Percentiles rank a stretch among this genome's conserved stretches.
phyloP scores from a whole-genome alignment of 2,329 filamentous ascomycete species.

The Xylariaceae sp. region DNA sequence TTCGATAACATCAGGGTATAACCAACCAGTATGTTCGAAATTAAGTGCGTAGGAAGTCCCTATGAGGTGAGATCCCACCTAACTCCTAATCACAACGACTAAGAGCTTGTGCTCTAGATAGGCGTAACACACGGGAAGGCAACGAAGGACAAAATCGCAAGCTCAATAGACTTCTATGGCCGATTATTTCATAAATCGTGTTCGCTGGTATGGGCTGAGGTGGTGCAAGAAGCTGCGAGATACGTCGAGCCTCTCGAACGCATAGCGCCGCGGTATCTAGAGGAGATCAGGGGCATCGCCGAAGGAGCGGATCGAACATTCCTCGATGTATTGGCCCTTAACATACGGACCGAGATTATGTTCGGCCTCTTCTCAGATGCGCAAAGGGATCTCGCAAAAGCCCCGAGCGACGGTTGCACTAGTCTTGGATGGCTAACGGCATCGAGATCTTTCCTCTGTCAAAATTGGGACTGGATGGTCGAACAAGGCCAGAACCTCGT shows the following conservation, averaged over 20 bases:
- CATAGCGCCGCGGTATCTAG: conserved; percentile 44
- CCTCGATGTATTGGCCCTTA: conserved; percentile 62
- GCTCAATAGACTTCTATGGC: conserved; percentile 46
- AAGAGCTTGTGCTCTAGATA: conserved; percentile 35
- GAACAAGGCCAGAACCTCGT: conserved; percentile 57
- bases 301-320: conserved; percentile 53
- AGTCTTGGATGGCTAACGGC: conserved; percentile 52
- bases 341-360: conserved; percentile 62
- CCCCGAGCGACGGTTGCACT: conserved; percentile 60
- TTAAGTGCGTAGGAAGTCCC: conserved; percentile 24
- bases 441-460: conserved; percentile 49
- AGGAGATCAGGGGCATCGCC: conserved; percentile 59
- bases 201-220: conserved; percentile 42
- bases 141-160: conserved; percentile 40
- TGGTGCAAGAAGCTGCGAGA: conserved; percentile 45
- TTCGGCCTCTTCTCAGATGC: conserved; percentile 57
- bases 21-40: conserved; percentile 23
- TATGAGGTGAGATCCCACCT: conserved; percentile 10
- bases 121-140: conserved; percentile 43
- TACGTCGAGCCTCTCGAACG: conserved; percentile 53
- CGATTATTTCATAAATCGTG: conserved; percentile 43
- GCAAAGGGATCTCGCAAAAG: conserved; percentile 12
- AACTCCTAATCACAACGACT: conserved; percentile 4
- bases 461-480: conserved; percentile 67
- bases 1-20: too few species aligned